Base-by-base conservation (phyloP, 1,139 yeast species). In the Lodderomyces jiufengensis region DNA sequence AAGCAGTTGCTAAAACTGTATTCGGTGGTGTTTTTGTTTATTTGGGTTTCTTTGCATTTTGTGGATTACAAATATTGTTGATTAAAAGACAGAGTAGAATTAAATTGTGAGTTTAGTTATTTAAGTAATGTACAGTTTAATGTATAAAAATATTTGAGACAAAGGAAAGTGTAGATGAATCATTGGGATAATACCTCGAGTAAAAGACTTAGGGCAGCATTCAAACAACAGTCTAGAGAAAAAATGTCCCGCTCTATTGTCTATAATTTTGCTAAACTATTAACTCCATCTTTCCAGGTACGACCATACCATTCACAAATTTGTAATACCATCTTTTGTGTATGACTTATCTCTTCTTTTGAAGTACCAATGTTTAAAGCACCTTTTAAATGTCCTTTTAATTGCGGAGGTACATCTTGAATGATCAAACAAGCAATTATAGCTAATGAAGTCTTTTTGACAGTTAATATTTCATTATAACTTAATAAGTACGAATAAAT, bases 21-120 rank as follows among this genome's bases (percentile, higher is more conserved):
- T 84, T 84, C 60, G 82, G 90, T 32, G 97, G 97, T 16, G 97
- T 90, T 5, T 60, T 84, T 43, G 92, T 92, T 9, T 92, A 92
- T 58, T 63, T 80, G 40, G 73, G 70, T 30, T 87, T 88, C 70
- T 82, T 90, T 53, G 68, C 80, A 22, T 90, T 88, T 66, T 92
- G 97, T 61, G 97, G 97, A 3, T 78, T 79, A 50, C 97, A 92
- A 59, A 78, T 87, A 29, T 57, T 68, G 41, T 58, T 82, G 46
- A 78, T 80, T 49, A 73, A 69, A 51, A 76, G 81, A 57, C 81
- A 81, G 49, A 66, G 67, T 45, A 64, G 84, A 49, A 82, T 83
- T 45, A 60, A 61, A 50, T 61, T 70, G 29, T 32, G 31, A 27
- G 9, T 15, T 14, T 11, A 10, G 10, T 11, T 24, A 24, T 24